Base-by-base conservation (phyloP, 306 rosid species). In the Prunus padus region DNA sequence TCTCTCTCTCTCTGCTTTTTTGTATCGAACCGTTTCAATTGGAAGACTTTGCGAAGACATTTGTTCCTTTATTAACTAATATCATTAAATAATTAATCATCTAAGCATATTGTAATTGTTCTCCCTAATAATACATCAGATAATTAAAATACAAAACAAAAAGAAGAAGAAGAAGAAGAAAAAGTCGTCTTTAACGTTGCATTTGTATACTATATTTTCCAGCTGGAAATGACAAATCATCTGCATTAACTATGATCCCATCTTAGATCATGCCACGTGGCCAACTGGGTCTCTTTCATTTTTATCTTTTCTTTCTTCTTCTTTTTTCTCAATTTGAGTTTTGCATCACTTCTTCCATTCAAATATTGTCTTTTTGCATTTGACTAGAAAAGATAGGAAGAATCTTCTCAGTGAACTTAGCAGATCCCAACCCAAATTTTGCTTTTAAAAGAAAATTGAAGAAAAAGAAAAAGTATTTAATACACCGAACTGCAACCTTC, bases 331-430 rank as follows among this genome's bases (percentile, higher is more conserved):
- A 20, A 49, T 77, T 62, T 25, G 56, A 22, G 55, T 69, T 78
- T 76, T 65, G 28, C 52, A 83, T 78, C 89, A 84, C 77, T 30
- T 16, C 13, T 52, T 73, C 69, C 51, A 76, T 73, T 82, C 81
- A 87, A 80, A 72, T 12, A 23, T 57, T 81, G 89, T 83, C 89
- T 26, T 50, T 62, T 61, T 77, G 83, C 76, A 75, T 82, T 85
- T 85, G 86, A 89, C 87, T 14, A 57, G 55, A 7, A 26, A 63
- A 55, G 59, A 37, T 40, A 22, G 33, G 20, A 69, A 71, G 81
- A 79, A 78, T 78, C 78, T 31, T 59, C 62, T 14, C 63, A 19
- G 22, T 6, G 56, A 57, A 45, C 42, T 37, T 13, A 8, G 55
- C 46, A 72, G 19, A 25, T 19, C 42, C 50, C 37, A 20, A 31